Evolutionary conservation across 73 alveolate genomes (phyloP).

Genomic region (Blepharisma japonicum): DNA sequence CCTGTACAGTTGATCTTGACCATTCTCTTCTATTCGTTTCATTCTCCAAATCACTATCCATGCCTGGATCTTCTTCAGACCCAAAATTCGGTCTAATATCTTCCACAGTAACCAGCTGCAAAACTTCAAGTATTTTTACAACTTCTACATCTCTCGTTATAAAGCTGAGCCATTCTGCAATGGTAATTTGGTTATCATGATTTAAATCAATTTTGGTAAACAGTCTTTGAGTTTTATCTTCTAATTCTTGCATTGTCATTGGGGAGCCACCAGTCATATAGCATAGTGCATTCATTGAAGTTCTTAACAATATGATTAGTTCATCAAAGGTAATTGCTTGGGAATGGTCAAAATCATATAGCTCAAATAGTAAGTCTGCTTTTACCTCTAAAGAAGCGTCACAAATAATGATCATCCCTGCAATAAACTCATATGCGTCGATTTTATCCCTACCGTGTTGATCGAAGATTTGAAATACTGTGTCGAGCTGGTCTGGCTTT

Average conservation of each 20-base stretch:
- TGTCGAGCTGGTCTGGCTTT: slow-evolving; percentile 62
- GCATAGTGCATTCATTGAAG: slow-evolving; percentile 59
- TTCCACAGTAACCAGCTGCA: slow-evolving; percentile 44
- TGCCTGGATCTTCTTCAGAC: slow-evolving; percentile 47
- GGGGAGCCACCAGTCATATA: slow-evolving; percentile 61
- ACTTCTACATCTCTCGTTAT: slow-evolving; percentile 74
- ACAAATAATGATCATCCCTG: slow-evolving; percentile 82
- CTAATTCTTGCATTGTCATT: slow-evolving; percentile 70
- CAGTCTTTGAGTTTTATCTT: slow-evolving; percentile 72
- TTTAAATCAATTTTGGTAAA: slow-evolving; percentile 73
- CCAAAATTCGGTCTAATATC: slow-evolving; percentile 63
- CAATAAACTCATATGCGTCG: slow-evolving; percentile 85
- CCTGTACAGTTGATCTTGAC: slow-evolving; percentile 47
- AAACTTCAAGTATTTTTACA: slow-evolving; percentile 53
- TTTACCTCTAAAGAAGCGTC: slow-evolving; percentile 63
- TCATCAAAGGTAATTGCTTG: slow-evolving; percentile 79
- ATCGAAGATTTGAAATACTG: slow-evolving; percentile 76
- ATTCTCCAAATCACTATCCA: slow-evolving; percentile 54
- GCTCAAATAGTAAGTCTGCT: slow-evolving; percentile 55
- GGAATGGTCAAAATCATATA: slow-evolving; percentile 79
- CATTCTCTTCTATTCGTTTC: slow-evolving; percentile 66
- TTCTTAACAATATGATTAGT: slow-evolving; percentile 63
- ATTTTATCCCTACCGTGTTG: slow-evolving; percentile 85
- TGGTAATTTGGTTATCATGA: slow-evolving; percentile 74
- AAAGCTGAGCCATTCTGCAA: slow-evolving; percentile 73